Evolutionary conservation across 176 grass and related monocot species (phyloP).

Genomic region (Oryza glumipatula): DNA sequence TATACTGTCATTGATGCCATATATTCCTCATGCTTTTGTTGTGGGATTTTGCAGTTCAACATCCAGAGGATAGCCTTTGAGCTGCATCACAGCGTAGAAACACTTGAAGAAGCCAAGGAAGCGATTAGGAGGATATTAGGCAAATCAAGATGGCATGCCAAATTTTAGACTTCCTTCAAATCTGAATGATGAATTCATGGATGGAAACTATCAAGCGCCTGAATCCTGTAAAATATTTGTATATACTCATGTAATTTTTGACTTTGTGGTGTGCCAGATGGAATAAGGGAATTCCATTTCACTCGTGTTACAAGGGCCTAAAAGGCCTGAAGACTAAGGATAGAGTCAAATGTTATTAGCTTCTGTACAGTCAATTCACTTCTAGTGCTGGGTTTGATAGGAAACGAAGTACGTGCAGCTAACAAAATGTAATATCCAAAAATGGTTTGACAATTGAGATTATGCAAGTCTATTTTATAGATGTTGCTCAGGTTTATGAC

Average conservation of each 20-base stretch:
- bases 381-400: neutral
- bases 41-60: neutral
- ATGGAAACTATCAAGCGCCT: neutral
- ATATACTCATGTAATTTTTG: neutral
- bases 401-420: neutral
- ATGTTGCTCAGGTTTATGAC: neutral
- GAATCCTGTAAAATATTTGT: neutral
- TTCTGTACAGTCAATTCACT: neutral
- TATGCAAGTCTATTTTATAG: neutral
- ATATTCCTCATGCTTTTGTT: neutral
- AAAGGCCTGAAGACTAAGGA: neutral
- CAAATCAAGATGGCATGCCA: neutral
- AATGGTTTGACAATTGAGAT: neutral
- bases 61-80: neutral
- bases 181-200: neutral
- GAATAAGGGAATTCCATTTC: neutral
- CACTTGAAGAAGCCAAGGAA: neutral
- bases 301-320: neutral
- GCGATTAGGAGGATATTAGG: neutral
- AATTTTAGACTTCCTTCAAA: neutral
- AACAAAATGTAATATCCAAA: neutral
- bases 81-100: neutral
- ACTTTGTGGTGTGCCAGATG: neutral
- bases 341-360: neutral
- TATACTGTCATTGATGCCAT: neutral